phyloP scores from a whole-genome alignment of 495 filamentous ascomycete genomes.

The Daldinia caldariorum region DNA sequence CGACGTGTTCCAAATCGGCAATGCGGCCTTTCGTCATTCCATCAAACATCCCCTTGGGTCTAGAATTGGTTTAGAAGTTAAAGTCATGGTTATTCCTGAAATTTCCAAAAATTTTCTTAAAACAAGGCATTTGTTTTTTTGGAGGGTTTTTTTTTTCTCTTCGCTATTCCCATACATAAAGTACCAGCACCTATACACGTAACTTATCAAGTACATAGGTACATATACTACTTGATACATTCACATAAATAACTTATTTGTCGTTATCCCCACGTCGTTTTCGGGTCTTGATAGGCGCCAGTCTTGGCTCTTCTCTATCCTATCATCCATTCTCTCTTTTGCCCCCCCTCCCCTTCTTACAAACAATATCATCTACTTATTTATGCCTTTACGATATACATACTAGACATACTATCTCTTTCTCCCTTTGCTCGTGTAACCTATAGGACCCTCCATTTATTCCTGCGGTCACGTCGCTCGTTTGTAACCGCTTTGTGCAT shows the following conservation, averaged over 20 bases:
- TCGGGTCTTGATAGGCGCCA: conserved; percentile 26
- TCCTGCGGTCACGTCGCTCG: conserved; percentile 34
- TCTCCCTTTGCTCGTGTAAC: conserved; percentile 29
- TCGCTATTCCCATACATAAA: neutral
- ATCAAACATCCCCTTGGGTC: conserved; percentile 14
- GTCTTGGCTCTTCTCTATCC: conserved; percentile 16
- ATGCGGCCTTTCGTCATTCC: conserved; percentile 38
- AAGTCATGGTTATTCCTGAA: conserved; percentile 21
- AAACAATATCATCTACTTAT: conserved; percentile 3
- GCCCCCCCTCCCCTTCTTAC: conserved; percentile 2
- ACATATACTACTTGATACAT: neutral
- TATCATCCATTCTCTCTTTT: too few species aligned
- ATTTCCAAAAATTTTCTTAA: conserved; percentile 23
- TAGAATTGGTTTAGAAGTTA: conserved; percentile 15
- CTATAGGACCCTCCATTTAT: conserved; percentile 18
- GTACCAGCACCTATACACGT: neutral
- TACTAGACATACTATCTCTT: conserved; percentile 10
- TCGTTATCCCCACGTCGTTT: conserved; percentile 20
- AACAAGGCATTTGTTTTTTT: conserved; percentile 29
- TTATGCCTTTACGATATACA: conserved; percentile 10
- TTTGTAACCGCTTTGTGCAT: conserved; percentile 37
- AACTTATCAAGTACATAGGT: conserved; percentile 5
- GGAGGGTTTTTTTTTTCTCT: too few species aligned
- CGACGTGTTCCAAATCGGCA: conserved; percentile 23
- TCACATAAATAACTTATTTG: neutral